Conservation (phyloP, 2,329 filamentous ascomycete species). For the Didymella pinodella region DNA sequence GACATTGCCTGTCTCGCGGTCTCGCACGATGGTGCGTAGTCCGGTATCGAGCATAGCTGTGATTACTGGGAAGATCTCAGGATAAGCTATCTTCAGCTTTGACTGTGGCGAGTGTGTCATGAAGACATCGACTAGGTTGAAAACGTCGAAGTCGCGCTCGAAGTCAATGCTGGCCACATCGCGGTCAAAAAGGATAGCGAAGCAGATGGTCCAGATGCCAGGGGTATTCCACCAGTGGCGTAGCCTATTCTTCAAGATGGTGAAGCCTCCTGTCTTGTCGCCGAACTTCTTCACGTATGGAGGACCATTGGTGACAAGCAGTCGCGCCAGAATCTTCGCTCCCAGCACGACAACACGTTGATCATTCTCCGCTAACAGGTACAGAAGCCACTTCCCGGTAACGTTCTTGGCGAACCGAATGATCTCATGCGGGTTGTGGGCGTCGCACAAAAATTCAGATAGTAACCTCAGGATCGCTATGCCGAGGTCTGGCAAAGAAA, state of each 20-base stretch:
- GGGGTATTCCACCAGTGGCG: slow-evolving; percentile 89
- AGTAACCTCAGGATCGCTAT: slow-evolving; percentile 80
- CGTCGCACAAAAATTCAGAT: slow-evolving; percentile 77
- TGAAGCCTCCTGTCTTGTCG: slow-evolving; percentile 86
- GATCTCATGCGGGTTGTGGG: slow-evolving; percentile 72
- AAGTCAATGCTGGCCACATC: slow-evolving; percentile 80
- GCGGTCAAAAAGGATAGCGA: slow-evolving; percentile 85
- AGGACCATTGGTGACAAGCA: slow-evolving; percentile 82
- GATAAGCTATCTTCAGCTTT: slow-evolving; percentile 72
- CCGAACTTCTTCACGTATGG: slow-evolving; percentile 86
- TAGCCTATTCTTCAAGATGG: slow-evolving; percentile 81
- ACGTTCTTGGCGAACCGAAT: slow-evolving; percentile 92
- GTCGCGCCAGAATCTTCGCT: slow-evolving; percentile 80
- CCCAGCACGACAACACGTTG: slow-evolving; percentile 82
- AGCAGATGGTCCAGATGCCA: slow-evolving; percentile 84
- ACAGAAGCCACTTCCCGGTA: slow-evolving; percentile 96
- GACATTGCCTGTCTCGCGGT: slow-evolving; percentile 38
- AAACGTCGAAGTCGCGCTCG: slow-evolving; percentile 75
- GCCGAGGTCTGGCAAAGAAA: slow-evolving; percentile 74
- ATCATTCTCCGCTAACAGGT: slow-evolving; percentile 87
- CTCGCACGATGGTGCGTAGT: slow-evolving; percentile 62
- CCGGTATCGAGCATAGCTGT: slow-evolving; percentile 88
- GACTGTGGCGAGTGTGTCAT: slow-evolving; percentile 48
- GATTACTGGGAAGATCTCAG: slow-evolving; percentile 81
- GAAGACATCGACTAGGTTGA: slow-evolving; percentile 77